Evolutionary conservation across 148 eudicot species (phyloP), one percentile per base, ranked within the genome.

Genomic region (Vaccinium corymbosum): DNA sequence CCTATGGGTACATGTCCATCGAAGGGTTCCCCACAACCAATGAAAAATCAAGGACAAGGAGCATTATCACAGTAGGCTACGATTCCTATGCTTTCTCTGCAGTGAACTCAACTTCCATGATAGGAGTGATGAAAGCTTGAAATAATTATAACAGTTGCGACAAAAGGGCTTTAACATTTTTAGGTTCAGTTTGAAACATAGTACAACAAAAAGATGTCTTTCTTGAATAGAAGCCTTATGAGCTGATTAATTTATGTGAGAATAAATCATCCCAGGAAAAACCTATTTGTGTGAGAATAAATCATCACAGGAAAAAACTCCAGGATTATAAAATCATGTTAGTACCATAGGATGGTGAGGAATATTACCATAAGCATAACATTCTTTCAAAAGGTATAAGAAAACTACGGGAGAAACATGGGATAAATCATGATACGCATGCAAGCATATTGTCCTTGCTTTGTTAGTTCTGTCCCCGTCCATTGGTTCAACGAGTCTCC

Each of bases 351-450:
- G 16, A 13, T 19, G 51, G 53, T 22, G 57, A 86, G 68, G 88
- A 68, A 32, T 7, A 20, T 85, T 91, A 97, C 99, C 98, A 61
- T 85, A 84, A 85, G 87, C 80, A 86, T 97, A 97, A 80, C 94
- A 93, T 89, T 91, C 92, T 84, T 91, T 95, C 88, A 97, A 85
- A 82, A 97, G 94, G 86, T 90, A 92, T 79, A 95, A 53, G 83
- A 97, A 97, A 57, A 97, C 92, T 81, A 95, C 87, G 57, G 99
- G 99, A 90, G 99, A 89, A 86, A 97, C 95, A 84, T 59, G 85
- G 62, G 98, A 91, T 81, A 97, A 89, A 90, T 95, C 98, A 86
- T 90, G 89, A 87, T 87, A 95, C 0, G 98, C 88, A 86, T 97
- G 99, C 86, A 89, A 81, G 83, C 89, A 83, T 53, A 97, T 83